A percentile compares a stretch with the other conserved stretches of the same genome.
phyloP scores from a whole-genome alignment of 306 rosid genomes.

The Dryas octopetala region DNA sequence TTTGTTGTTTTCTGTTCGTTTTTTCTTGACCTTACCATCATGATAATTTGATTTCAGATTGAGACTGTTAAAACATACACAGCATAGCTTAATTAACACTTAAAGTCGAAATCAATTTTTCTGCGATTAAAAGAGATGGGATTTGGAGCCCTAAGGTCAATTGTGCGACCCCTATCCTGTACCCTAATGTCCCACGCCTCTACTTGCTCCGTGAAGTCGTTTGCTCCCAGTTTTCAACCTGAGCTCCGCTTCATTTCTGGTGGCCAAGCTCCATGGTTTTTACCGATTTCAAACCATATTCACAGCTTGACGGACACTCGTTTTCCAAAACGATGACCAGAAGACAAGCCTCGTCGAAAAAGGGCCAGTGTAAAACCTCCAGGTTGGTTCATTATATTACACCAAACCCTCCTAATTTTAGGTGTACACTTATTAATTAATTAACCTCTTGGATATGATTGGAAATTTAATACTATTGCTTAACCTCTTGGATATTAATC shows the following conservation, averaged over 20 bases:
- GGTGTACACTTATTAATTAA: not conserved
- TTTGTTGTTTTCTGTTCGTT: too few species aligned
- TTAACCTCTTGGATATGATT: not conserved
- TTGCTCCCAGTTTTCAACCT: constrained; percentile 26
- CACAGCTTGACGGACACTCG: constrained; percentile 85
- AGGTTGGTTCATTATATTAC: constrained; percentile 37
- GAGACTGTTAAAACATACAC: too few species aligned
- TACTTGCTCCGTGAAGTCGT: constrained; percentile 10
- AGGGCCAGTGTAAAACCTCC: constrained; percentile 71
- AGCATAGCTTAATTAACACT: too few species aligned
- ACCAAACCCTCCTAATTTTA: not conserved
- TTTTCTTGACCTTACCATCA: too few species aligned
- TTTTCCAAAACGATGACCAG: constrained; percentile 76
- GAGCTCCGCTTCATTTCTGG: constrained; percentile 22
- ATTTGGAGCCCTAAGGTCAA: constrained; percentile 52
- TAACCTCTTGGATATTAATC: too few species aligned
- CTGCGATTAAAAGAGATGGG: constrained; percentile 40
- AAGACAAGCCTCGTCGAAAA: constrained; percentile 65
- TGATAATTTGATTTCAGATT: too few species aligned
- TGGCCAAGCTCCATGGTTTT: constrained; percentile 44
- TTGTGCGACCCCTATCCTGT: constrained; percentile 54
- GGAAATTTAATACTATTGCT: not conserved
- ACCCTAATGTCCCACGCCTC: constrained; percentile 29
- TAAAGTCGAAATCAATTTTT: too few species aligned
- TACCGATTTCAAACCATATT: constrained; percentile 45